Percentiles rank a stretch among this genome's conserved stretches.
These are phyloP conservation scores for Paramecium octaurelia DNA, from an alignment of 73 alveolate genomes.

Conservation along the genomic window DNA sequence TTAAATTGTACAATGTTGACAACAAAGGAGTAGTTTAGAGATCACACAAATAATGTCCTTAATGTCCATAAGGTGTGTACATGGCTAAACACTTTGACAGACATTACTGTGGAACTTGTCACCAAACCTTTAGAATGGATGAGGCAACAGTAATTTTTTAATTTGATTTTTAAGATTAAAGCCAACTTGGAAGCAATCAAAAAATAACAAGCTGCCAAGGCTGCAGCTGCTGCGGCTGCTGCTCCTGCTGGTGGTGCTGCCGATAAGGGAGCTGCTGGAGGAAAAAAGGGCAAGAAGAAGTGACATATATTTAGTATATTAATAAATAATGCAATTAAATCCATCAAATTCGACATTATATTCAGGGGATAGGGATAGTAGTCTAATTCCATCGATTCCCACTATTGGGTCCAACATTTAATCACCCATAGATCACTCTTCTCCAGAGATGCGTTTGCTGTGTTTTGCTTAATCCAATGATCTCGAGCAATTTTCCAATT, in stretches of 20 bases:
- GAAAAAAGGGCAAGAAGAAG: conserved; percentile 59
- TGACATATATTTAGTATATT: neutral
- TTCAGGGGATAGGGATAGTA: neutral
- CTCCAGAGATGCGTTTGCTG: neutral
- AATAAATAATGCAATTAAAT: neutral
- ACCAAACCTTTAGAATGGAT: conserved; percentile 62
- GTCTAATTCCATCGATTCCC: neutral
- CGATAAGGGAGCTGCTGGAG: conserved; percentile 54
- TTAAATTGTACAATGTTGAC: conserved; percentile 81
- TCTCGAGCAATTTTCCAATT: neutral
- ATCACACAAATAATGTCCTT: conserved; percentile 79
- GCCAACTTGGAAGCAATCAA: conserved; percentile 53
- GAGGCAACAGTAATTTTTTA: conserved; percentile 48
- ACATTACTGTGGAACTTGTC: conserved; percentile 93
- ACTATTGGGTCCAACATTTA: neutral
- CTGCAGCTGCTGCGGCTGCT: conserved; percentile 51
- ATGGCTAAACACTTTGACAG: conserved; percentile 95
- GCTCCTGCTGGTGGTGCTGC: conserved; percentile 55
- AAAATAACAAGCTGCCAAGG: conserved; percentile 43
- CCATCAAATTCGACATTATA: neutral
- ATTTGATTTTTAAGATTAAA: neutral
- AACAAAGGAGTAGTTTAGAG: conserved; percentile 83
- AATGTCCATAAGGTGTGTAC: conserved; percentile 92
- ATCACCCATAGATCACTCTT: neutral
- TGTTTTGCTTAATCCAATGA: neutral